Conservation (phyloP, 1,139 yeast genomes). For the Kodamaea sp. region DNA sequence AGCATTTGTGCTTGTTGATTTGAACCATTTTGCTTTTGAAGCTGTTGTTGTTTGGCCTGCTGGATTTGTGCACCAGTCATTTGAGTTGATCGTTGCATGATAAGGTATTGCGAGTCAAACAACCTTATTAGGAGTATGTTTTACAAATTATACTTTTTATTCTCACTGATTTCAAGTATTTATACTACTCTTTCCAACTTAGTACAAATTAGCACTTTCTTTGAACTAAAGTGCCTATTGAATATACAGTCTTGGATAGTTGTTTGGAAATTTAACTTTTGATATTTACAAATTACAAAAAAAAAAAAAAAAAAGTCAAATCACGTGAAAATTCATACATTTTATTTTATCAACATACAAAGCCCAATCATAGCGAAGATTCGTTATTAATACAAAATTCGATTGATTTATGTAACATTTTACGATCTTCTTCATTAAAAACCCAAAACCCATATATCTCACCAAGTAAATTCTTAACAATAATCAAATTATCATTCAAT, state of each 20-base stretch:
- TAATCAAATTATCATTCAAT: constrained; percentile 73
- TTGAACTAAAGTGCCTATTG: too few relatives aligned
- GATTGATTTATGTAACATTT: constrained; percentile 54
- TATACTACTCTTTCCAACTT: too few relatives aligned
- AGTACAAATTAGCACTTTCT: too few relatives aligned
- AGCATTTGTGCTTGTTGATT: constrained; percentile 29
- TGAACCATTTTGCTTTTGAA: constrained; percentile 30
- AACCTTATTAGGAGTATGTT: too few relatives aligned
- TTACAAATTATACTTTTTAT: too few relatives aligned
- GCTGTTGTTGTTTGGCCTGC: constrained; percentile 33
- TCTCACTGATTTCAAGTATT: too few relatives aligned
- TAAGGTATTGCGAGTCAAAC: too few relatives aligned
- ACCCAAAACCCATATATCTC: constrained; percentile 90
- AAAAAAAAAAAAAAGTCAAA: background rate
- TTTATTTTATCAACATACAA: background rate
- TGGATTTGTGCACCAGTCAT: constrained; percentile 17
- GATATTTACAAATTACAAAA: background rate
- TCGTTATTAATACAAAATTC: constrained; percentile 51
- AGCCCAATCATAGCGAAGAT: constrained; percentile 11
- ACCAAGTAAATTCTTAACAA: constrained; percentile 70
- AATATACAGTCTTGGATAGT: too few relatives aligned
- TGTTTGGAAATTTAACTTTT: too few relatives aligned
- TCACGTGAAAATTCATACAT: background rate
- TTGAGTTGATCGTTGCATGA: constrained; percentile 5
- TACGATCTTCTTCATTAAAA: constrained; percentile 72